These are phyloP conservation scores for Chaetoscypha palmicola DNA, from an alignment of 2,329 filamentous ascomycete genomes.

Conservation along the genomic window DNA sequence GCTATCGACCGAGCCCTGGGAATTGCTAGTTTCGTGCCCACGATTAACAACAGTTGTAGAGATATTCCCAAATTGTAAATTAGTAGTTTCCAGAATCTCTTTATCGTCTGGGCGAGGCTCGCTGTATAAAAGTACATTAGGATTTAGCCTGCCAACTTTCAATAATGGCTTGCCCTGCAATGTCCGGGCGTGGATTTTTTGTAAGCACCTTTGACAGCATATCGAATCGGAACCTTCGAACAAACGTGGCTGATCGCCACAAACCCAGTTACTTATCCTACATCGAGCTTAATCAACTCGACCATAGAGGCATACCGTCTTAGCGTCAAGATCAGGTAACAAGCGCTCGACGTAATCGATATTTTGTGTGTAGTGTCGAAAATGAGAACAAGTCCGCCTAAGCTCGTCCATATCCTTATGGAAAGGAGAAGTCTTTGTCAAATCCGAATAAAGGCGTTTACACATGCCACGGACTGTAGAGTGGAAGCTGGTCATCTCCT, in stretches of 20 bases:
- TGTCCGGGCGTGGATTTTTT: constrained; percentile 15
- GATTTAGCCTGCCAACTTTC: no score
- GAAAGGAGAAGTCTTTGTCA: no score
- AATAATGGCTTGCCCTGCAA: no score
- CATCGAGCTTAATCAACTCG: constrained; percentile 16
- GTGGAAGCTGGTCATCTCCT: no score
- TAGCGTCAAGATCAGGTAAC: neutral
- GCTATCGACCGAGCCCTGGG: constrained; percentile 13
- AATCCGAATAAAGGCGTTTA: no score
- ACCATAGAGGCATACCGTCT: no score
- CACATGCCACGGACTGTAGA: no score
- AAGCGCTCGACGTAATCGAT: no score
- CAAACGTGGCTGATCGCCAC: constrained; percentile 14
- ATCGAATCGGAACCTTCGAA: constrained; percentile 14
- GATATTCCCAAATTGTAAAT: constrained; percentile 14
- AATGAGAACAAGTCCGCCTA: no score
- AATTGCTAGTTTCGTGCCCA: constrained; percentile 15
- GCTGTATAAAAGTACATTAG: constrained; percentile 16
- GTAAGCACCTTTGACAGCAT: constrained; percentile 15
- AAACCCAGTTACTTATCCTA: constrained; percentile 15
- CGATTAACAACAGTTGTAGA: constrained; percentile 11
- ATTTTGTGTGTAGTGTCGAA: no score
- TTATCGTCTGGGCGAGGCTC: constrained; percentile 12
- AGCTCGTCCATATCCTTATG: no score
- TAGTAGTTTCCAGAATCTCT: constrained; percentile 15